Base-by-base conservation (phyloP, 176 grass and related monocot genomes). In the Carex pumila region DNA sequence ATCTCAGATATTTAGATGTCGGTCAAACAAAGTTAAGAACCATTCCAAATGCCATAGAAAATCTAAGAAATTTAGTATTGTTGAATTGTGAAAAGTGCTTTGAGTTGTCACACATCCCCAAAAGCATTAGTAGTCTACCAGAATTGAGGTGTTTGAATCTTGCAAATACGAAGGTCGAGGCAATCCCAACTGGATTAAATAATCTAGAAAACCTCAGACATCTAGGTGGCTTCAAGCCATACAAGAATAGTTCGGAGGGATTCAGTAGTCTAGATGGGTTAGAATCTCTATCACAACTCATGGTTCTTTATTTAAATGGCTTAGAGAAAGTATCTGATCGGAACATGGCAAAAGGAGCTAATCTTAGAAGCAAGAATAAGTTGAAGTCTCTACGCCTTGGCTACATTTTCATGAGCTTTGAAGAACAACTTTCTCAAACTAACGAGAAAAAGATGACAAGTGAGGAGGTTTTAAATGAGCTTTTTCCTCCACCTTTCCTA, bases 1-100 rank as follows among this genome's bases (percentile, higher is more conserved):
- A 69, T 15, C 14, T 69, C 1, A 69, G 65, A 69, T 69, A 36
- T 10, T 36, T 69, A 7, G 6, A 69, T 31, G 12, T 69, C 1
- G 1, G 25, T 6, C 0, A 3, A 5, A 13, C 65, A 29, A 36
- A 31, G 5, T 3, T 69, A 30, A 12, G 4, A 15, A 69, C 4
- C 15, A 5, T 69, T 69, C 65, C 65, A 4, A 36, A 69, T 31
- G 7, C 65, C 32, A 31, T 69, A 36, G 65, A 2, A 17, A 30
- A 69, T 15, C 65, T 69, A 10, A 69, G 0, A 69, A 36, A 11
- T 8, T 6, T 69, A 15, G 11, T 0, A 39, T 39, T 0, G 15
- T 70, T 39, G 6, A 0, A 9, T 39, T 22, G 21, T 0, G 0
- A 0, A 7, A 0, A 5, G 1, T 70, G 29, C 29, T 0, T 2